A percentile compares a stretch with the other conserved stretches of the same genome.
Conservation (phyloP, 129 eudicot genomes). For the Saussurea involucrata region DNA sequence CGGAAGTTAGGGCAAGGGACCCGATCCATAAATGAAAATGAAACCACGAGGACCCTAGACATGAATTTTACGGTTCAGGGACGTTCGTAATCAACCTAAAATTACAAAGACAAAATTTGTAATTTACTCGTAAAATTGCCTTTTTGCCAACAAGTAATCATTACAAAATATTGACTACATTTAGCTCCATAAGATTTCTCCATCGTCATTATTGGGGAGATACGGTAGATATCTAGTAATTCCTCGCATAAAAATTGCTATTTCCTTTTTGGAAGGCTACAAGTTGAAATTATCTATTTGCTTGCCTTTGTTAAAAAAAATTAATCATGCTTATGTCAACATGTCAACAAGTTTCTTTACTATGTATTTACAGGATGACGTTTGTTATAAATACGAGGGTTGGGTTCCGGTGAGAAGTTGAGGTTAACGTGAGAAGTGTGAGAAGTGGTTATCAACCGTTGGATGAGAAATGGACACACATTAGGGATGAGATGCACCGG, state of each 20-base stretch:
- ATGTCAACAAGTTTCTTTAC: conserved; percentile 4
- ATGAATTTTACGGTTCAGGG: too few species aligned
- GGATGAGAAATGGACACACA: too few species aligned
- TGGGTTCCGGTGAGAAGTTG: too few species aligned
- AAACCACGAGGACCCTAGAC: too few species aligned
- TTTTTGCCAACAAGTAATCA: background rate
- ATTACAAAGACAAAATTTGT: too few species aligned
- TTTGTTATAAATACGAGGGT: background rate
- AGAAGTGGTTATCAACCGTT: too few species aligned
- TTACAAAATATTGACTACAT: background rate
- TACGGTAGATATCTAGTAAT: background rate
- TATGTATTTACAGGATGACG: background rate
- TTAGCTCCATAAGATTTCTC: background rate
- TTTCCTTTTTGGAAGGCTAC: background rate
- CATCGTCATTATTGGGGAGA: background rate
- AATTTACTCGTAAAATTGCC: background rate
- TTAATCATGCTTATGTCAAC: background rate
- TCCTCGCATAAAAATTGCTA: background rate
- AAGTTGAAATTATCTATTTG: background rate
- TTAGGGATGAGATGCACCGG: too few species aligned
- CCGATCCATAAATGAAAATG: too few species aligned
- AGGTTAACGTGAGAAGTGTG: too few species aligned
- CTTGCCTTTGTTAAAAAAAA: background rate
- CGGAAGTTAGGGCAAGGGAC: too few species aligned
- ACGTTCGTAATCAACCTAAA: too few species aligned